These are phyloP conservation scores for Beta lomatogona DNA, from an alignment of 179 eudicot genomes.

Conservation along the genomic window DNA sequence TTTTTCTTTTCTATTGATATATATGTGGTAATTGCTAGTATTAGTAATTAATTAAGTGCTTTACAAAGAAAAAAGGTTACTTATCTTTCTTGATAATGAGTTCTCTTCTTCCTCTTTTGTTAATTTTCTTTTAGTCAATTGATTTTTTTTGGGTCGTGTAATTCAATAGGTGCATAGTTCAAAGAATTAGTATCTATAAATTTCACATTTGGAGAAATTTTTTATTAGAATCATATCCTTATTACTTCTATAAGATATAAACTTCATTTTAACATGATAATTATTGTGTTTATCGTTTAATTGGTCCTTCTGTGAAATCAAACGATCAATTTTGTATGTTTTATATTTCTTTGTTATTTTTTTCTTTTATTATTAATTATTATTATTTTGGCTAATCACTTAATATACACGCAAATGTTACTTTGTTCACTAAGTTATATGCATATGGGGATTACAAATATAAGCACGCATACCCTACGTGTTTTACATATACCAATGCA, in stretches of 20 bases:
- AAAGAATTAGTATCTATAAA: too few species aligned
- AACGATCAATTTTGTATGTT: too few species aligned
- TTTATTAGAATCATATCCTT: too few species aligned
- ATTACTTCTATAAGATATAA: too few species aligned
- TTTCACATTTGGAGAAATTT: too few species aligned
- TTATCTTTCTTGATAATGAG: not conserved
- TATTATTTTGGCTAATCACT: not conserved
- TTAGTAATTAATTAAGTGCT: not conserved
- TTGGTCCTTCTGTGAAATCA: too few species aligned
- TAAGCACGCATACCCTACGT: constrained; percentile 16
- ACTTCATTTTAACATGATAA: too few species aligned
- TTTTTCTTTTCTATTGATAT: not conserved
- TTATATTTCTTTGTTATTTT: not conserved
- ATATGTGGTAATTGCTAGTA: not conserved
- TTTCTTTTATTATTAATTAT: not conserved
- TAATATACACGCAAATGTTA: not conserved
- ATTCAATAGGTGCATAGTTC: too few species aligned
- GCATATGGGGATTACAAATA: constrained; percentile 24
- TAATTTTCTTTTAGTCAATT: not conserved
- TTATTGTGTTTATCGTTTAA: too few species aligned
- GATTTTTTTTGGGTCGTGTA: not conserved
- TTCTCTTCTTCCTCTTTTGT: not conserved
- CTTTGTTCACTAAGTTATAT: constrained; percentile 16
- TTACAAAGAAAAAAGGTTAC: not conserved
- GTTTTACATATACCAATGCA: constrained; percentile 18